A percentile compares a stretch with the other conserved stretches of the same genome.
These are phyloP conservation scores for Cryoendolithus antarcticus DNA, from an alignment of 2,329 filamentous ascomycete genomes.

Conservation along the genomic window DNA sequence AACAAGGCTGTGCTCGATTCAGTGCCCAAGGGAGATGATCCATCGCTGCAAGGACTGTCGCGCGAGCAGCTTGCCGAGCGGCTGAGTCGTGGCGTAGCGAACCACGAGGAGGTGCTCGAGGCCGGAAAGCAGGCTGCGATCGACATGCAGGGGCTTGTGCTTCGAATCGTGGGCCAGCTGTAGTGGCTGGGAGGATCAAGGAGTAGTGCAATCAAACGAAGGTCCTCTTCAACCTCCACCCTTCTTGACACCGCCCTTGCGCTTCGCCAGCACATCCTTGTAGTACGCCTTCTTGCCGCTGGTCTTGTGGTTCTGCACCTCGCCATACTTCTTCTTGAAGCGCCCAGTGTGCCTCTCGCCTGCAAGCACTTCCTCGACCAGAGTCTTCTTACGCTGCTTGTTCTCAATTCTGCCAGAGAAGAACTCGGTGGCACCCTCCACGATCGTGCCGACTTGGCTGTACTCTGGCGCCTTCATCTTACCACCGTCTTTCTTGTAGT, in stretches of 20 bases:
- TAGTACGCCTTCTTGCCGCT: constrained; percentile 87
- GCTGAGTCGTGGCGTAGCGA: constrained; percentile 47
- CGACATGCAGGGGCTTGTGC: constrained; percentile 46
- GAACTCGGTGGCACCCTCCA: constrained; percentile 81
- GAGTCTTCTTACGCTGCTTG: constrained; percentile 75
- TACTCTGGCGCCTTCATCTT: constrained; percentile 65
- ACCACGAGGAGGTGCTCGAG: constrained; percentile 54
- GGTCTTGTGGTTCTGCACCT: constrained; percentile 69
- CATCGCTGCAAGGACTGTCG: constrained; percentile 38
- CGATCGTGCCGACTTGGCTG: constrained; percentile 76
- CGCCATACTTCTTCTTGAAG: constrained; percentile 77
- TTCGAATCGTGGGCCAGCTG: constrained; percentile 33
- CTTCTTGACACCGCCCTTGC: constrained; percentile 28
- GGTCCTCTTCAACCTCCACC: constrained; percentile 9
- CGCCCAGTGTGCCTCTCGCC: constrained; percentile 52
- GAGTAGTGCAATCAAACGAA: not conserved
- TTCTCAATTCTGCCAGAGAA: constrained; percentile 69
- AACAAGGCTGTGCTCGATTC: constrained; percentile 51
- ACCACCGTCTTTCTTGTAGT: constrained; percentile 76
- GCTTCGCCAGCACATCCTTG: constrained; percentile 58
- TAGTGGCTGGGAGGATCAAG: constrained; percentile 10
- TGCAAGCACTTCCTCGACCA: constrained; percentile 73
- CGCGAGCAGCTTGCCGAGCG: constrained; percentile 41
- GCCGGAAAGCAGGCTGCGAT: constrained; percentile 46
- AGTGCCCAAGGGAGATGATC: constrained; percentile 46